A percentile compares a stretch with the other conserved stretches of the same genome.
Conservation (phyloP, 2,329 filamentous ascomycete species). For the Botrytis paeoniae region DNA sequence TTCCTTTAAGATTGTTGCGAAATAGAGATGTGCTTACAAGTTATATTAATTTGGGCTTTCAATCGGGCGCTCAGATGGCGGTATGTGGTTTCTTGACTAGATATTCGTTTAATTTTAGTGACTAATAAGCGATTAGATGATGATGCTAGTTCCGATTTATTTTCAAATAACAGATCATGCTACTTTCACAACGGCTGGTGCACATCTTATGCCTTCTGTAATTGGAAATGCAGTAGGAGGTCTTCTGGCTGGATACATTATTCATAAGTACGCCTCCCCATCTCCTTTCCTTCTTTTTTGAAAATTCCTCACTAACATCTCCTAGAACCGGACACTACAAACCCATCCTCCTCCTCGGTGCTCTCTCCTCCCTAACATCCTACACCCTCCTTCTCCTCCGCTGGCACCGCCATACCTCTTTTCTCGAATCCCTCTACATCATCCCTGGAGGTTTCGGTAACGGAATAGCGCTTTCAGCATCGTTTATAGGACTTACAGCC, state of each 20-base stretch:
- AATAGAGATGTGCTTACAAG: slow-evolving; percentile 52
- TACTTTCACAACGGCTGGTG: slow-evolving; percentile 55
- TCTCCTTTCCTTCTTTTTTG: not conserved
- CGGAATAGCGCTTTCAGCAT: slow-evolving; percentile 46
- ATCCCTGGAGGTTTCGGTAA: slow-evolving; percentile 53
- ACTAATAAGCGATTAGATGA: slow-evolving; percentile 42
- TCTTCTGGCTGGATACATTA: slow-evolving; percentile 50
- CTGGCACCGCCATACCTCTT: slow-evolving; percentile 59
- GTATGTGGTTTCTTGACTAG: slow-evolving; percentile 35
- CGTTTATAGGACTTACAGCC: slow-evolving; percentile 50
- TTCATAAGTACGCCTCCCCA: slow-evolving; percentile 33
- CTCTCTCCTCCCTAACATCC: slow-evolving; percentile 47
- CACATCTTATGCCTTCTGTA: slow-evolving; percentile 64
- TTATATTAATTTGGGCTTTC: slow-evolving; percentile 51
- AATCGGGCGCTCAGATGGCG: slow-evolving; percentile 56
- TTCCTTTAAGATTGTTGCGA: slow-evolving; percentile 54
- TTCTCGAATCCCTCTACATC: slow-evolving; percentile 57
- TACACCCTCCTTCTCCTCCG: slow-evolving; percentile 53
- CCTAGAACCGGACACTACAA: slow-evolving; percentile 57
- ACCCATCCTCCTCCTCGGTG: slow-evolving; percentile 49
- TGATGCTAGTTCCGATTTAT: slow-evolving; percentile 66
- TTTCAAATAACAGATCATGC: slow-evolving; percentile 61
- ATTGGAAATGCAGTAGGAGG: slow-evolving; percentile 64
- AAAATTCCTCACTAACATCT: not conserved
- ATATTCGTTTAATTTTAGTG: not conserved